phyloP scores from a whole-genome alignment of 441 rosid species.

The Aleurites moluccanus region DNA sequence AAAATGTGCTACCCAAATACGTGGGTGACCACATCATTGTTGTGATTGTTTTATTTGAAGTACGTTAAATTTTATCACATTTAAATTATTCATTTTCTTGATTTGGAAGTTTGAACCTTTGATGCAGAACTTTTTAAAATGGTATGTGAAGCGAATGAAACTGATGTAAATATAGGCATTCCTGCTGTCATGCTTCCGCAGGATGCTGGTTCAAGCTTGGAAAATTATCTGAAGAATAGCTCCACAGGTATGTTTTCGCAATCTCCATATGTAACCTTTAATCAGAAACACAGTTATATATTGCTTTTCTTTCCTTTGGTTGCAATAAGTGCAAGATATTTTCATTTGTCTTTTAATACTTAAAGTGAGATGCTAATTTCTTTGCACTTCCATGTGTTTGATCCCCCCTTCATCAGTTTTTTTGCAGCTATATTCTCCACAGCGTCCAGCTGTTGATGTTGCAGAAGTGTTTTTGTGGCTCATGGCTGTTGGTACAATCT shows the following conservation, averaged over 20 bases:
- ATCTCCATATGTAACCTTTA: background rate
- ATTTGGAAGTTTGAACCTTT: slow-evolving; percentile 7
- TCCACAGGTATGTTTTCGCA: slow-evolving; percentile 48
- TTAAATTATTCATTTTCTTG: background rate
- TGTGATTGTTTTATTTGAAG: background rate
- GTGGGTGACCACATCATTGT: background rate
- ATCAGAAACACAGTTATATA: background rate
- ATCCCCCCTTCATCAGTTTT: slow-evolving; percentile 53
- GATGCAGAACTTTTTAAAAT: slow-evolving; percentile 87
- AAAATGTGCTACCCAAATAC: background rate
- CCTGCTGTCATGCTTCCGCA: slow-evolving; percentile 97
- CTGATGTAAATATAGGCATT: slow-evolving; percentile 71
- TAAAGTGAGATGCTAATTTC: slow-evolving; percentile 4
- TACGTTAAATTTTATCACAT: background rate
- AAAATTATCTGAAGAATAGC: slow-evolving; percentile 48
- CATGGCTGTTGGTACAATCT: slow-evolving; percentile 92
- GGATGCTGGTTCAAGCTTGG: slow-evolving; percentile 89
- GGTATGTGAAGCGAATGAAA: slow-evolving; percentile 95
- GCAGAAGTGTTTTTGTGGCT: slow-evolving; percentile 99
- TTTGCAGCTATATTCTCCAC: slow-evolving; percentile 93
- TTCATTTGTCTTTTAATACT: background rate
- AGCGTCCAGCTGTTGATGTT: slow-evolving; percentile 85
- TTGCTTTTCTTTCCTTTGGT: slow-evolving; percentile 21
- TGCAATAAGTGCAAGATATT: background rate
- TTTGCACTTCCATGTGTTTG: slow-evolving; percentile 19